Conservation (phyloP, 768 basidiomycete genomes). For the Artomyces pyxidatus region DNA sequence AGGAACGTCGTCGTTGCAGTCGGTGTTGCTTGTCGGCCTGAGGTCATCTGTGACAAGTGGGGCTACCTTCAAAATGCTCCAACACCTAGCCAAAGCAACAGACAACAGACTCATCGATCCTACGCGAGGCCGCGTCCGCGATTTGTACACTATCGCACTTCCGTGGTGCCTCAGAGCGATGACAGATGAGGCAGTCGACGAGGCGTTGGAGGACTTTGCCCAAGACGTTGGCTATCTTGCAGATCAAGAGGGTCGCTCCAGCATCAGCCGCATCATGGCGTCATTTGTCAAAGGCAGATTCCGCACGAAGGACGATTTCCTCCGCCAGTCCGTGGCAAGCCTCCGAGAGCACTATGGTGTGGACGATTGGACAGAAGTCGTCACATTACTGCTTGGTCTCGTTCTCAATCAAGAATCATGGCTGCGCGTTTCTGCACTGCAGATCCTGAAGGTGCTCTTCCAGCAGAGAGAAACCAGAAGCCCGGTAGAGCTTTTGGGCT, state of each 20-base stretch:
- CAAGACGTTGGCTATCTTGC: slow-evolving; percentile 67
- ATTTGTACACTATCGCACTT: slow-evolving; percentile 72
- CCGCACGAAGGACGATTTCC: slow-evolving; percentile 88
- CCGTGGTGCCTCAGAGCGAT: slow-evolving; percentile 86
- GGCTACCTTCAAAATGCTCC: slow-evolving; percentile 61
- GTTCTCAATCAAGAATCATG: slow-evolving; percentile 78
- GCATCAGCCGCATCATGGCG: slow-evolving; percentile 80
- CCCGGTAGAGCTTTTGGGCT: slow-evolving; percentile 66
- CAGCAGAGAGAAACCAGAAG: slow-evolving; percentile 75
- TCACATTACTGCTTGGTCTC: slow-evolving; percentile 79
- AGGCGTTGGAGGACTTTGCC: slow-evolving; percentile 60
- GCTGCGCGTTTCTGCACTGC: slow-evolving; percentile 77
- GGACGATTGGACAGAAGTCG: slow-evolving; percentile 71
- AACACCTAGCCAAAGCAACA: slow-evolving; percentile 49
- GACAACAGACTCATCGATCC: slow-evolving; percentile 65
- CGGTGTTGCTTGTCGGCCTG: slow-evolving; percentile 65
- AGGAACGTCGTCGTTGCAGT: slow-evolving; percentile 55
- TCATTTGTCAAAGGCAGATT: slow-evolving; percentile 85
- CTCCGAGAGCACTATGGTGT: slow-evolving; percentile 79
- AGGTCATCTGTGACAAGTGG: slow-evolving; percentile 67
- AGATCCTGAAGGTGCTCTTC: slow-evolving; percentile 83
- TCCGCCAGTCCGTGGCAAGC: slow-evolving; percentile 79
- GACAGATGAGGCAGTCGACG: slow-evolving; percentile 51
- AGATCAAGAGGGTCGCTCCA: slow-evolving; percentile 59
- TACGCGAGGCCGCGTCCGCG: slow-evolving; percentile 64